Conservation (phyloP, 2,329 filamentous ascomycete genomes). For the Fusarium sp. region DNA sequence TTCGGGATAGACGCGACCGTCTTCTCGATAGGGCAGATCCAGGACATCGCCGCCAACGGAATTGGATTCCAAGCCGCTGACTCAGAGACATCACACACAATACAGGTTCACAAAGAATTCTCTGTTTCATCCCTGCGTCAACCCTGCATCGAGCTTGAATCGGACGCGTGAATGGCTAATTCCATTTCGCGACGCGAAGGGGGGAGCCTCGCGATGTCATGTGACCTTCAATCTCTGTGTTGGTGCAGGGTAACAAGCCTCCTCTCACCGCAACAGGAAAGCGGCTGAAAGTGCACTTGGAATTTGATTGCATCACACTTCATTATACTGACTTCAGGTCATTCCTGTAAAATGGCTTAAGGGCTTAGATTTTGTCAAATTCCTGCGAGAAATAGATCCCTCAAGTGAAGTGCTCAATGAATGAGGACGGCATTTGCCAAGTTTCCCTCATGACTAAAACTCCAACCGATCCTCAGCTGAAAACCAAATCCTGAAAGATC, state of each 20-base stretch:
- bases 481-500: not conserved
- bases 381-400: not conserved
- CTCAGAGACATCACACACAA: conserved; percentile 22
- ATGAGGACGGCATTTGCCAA: not conserved
- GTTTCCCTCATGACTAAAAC: not conserved
- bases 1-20: not conserved
- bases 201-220: conserved; percentile 26
- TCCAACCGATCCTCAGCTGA: not conserved
- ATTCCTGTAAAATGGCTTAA: not conserved
- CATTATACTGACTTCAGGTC: not conserved
- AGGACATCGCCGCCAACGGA: not conserved
- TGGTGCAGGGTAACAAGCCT: not conserved
- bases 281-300: not conserved
- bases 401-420: not conserved
- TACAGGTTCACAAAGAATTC: conserved; percentile 17
- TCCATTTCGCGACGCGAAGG: conserved; percentile 19
- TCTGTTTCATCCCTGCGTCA: conserved; percentile 30
- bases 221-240: not conserved
- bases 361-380: not conserved
- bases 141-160: conserved; percentile 21
- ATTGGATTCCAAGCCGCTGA: conserved; percentile 26
- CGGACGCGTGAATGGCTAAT: conserved; percentile 6
- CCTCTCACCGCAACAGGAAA: not conserved
- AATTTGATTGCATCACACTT: not conserved
- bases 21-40: not conserved